phyloP scores from a whole-genome alignment of 176 grass and related monocot genomes.

The Elaeis guineensis region DNA sequence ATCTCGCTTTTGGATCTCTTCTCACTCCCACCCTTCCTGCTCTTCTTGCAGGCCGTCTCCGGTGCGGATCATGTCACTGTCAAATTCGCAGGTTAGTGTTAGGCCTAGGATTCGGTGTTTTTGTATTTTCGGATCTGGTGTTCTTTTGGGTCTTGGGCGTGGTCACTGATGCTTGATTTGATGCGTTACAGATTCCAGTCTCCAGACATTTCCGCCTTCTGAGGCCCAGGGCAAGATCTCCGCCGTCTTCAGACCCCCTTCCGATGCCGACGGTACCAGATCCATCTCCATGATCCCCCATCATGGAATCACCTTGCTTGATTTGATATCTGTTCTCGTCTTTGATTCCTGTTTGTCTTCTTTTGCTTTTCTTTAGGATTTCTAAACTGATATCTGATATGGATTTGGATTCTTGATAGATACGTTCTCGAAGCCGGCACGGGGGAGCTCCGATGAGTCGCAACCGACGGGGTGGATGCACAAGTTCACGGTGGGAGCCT shows the following conservation, averaged over 20 bases:
- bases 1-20: conserved; percentile 3
- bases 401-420: conserved; percentile 26
- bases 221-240: conserved; percentile 85
- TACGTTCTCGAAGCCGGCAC: conserved; percentile 56
- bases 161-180: background rate
- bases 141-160: no score
- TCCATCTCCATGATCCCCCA: conserved; percentile 12
- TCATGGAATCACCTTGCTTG: no score
- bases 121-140: no score
- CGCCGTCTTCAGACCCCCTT: conserved; percentile 77
- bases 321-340: background rate
- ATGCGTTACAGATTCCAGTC: conserved; percentile 50
- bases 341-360: background rate
- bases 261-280: conserved; percentile 82
- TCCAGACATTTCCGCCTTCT: conserved; percentile 84
- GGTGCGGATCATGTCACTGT: conserved; percentile 63
- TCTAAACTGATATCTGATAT: conserved; percentile 24
- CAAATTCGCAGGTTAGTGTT: conserved; percentile 48
- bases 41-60: conserved; percentile 38
- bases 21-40: no score
- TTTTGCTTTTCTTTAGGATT: background rate
- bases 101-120: background rate
- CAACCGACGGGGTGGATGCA: conserved; percentile 71
- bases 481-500: conserved; percentile 70
- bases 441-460: conserved; percentile 42